Conservation (phyloP, 805 yeast species). For the Monosporozyma yasuniensis region DNA sequence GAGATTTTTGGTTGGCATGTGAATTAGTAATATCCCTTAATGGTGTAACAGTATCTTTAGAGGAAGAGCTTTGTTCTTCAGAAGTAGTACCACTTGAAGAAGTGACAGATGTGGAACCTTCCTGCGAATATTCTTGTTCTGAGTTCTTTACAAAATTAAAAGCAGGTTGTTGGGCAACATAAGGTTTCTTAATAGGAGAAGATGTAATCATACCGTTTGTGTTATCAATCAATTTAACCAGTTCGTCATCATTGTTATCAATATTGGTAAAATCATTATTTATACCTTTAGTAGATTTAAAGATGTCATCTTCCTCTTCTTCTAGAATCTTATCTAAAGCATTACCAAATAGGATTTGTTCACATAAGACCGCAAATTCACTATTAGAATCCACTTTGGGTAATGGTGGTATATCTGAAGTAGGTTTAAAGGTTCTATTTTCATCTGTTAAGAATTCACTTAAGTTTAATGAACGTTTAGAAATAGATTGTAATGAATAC, state of each 20-base stretch:
- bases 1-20: neutral
- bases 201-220: neutral
- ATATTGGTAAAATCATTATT: neutral
- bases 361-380: constrained; percentile 27
- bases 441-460: constrained; percentile 22
- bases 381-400: constrained; percentile 14
- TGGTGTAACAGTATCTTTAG: neutral
- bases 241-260: neutral
- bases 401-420: constrained; percentile 13
- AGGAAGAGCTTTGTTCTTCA: neutral
- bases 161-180: constrained; percentile 2
- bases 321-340: constrained; percentile 21
- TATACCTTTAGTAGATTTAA: no score
- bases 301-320: constrained; percentile 15
- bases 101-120: neutral
- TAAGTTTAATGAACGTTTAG: constrained; percentile 29
- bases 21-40: constrained; percentile 8
- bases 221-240: neutral
- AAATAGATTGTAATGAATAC: constrained; percentile 28
- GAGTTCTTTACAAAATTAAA: constrained; percentile 2
- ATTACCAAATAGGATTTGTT: constrained; percentile 24
- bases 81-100: neutral
- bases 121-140: neutral
- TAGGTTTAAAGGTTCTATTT: neutral
- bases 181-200: neutral